These are phyloP conservation scores for Cercospora beticola DNA, from an alignment of 2,329 filamentous ascomycete genomes.

Conservation along the genomic window DNA sequence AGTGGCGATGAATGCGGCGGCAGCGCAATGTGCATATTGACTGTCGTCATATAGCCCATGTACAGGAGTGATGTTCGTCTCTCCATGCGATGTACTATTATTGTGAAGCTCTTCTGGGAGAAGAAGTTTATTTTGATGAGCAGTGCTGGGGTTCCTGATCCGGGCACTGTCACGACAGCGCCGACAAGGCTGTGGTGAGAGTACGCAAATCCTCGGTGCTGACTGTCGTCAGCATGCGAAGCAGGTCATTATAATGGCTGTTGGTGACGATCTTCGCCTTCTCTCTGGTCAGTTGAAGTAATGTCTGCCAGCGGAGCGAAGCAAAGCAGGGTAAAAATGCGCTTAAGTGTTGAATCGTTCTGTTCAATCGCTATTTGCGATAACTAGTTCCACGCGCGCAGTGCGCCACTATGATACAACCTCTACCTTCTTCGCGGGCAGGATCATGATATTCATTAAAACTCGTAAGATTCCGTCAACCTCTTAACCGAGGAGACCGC, in stretches of 20 bases:
- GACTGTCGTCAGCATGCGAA: too few relatives aligned
- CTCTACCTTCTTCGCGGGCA: not conserved
- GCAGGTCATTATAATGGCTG: too few relatives aligned
- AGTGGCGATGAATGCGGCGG: not conserved
- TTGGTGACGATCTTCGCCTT: too few relatives aligned
- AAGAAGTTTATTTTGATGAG: not conserved
- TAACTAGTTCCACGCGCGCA: not conserved
- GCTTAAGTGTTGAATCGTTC: not conserved
- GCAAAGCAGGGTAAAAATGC: too few relatives aligned
- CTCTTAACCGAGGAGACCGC: conserved; percentile 1
- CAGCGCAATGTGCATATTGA: not conserved
- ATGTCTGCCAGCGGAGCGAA: too few relatives aligned
- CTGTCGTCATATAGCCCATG: not conserved
- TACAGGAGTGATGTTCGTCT: not conserved
- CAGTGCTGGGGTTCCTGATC: not conserved
- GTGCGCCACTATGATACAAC: not conserved
- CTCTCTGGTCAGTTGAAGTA: too few relatives aligned
- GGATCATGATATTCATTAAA: not conserved
- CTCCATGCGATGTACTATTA: not conserved
- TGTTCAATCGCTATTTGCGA: not conserved
- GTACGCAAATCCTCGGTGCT: too few relatives aligned
- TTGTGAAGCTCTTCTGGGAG: not conserved
- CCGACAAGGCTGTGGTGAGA: not conserved
- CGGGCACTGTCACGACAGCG: not conserved
- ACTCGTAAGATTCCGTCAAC: not conserved